A percentile compares a stretch with the other conserved stretches of the same genome.
phyloP scores from a whole-genome alignment of 1,139 yeast genomes.

The Scheffersomyces illinoinensis region DNA sequence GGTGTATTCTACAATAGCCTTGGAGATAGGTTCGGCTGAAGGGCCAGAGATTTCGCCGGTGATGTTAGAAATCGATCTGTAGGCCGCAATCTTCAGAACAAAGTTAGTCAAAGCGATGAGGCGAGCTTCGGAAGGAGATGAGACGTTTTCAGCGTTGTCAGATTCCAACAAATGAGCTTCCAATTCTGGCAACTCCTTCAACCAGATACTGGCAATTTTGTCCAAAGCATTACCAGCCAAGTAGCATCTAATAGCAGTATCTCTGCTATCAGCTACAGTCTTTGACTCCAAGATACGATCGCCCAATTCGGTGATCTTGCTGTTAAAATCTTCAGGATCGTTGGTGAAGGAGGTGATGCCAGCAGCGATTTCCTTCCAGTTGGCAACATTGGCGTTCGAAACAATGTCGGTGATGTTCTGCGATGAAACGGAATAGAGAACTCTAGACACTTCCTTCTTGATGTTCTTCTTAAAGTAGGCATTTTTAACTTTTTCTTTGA shows the following conservation, averaged over 20 bases:
- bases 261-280: slow-evolving; percentile 43
- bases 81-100: slow-evolving; percentile 80
- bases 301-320: slow-evolving; percentile 68
- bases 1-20: slow-evolving; percentile 73
- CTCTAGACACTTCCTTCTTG: slow-evolving; percentile 64
- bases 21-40: slow-evolving; percentile 53
- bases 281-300: slow-evolving; percentile 45
- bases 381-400: slow-evolving; percentile 68
- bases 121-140: slow-evolving; percentile 82
- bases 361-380: slow-evolving; percentile 84
- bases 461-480: slow-evolving; percentile 67
- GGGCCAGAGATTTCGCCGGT: slow-evolving; percentile 46
- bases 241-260: slow-evolving; percentile 76
- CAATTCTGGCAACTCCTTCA: slow-evolving; percentile 62
- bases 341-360: slow-evolving; percentile 61
- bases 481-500: slow-evolving; percentile 67
- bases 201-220: slow-evolving; percentile 81
- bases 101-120: slow-evolving; percentile 78
- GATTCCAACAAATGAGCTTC: slow-evolving; percentile 55
- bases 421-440: slow-evolving; percentile 65
- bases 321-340: slow-evolving; percentile 49
- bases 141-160: slow-evolving; percentile 33
- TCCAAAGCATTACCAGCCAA: slow-evolving; percentile 82
- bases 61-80: slow-evolving; percentile 54
- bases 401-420: slow-evolving; percentile 72